Evolutionary conservation across 1,284 basidiomycete genomes (phyloP), one percentile per base, ranked within the genome.

Genomic region (Violaceomyces palustris): DNA sequence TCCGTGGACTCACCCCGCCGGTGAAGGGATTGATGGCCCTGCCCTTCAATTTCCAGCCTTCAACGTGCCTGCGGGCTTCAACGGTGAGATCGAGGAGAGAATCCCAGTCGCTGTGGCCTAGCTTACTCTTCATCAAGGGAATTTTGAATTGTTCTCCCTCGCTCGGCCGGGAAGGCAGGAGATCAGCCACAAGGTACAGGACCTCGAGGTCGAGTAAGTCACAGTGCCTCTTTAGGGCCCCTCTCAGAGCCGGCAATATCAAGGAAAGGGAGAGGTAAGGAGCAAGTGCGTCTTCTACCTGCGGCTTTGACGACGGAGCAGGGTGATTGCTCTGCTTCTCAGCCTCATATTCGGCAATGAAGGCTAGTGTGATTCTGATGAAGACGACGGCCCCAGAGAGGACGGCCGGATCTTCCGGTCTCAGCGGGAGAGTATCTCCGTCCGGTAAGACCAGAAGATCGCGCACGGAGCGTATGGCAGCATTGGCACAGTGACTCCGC

Each of bases 401-500:
- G 14, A 69, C 49, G 10, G 63, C 61, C 6, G 61, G 59, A 17
- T 64, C 59, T 30, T 66, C 54, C 5, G 28, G 43, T n/a, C n/a
- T n/a, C n/a, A n/a, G 27, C 9, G 27, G n/a, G 27, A 9, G 27
- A 10, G 27, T 28, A 28, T n/a, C 10, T 28, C 27, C 10, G n/a
- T 10, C n/a, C 35, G 3, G 47, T 37, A n/a, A 35, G 35, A 32
- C 17, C 12, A 73, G 50, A 10, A 69, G 36, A 30, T 42, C 28
- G 28, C 61, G 53, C 17, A 66, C 60, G 2, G 50, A 46, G 19
- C 64, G 63, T 27, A 73, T 45, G 9, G 61, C 52, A 14, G 64
- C 55, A 29, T 70, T 67, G 14, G 69, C 70, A 26, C 59, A 63
- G 48, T 73, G 70, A 37, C 67, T 69, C 4, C 54, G 38, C 6